phyloP scores from a whole-genome alignment of 2,329 filamentous ascomycete species.

The Penicillium sp. region DNA sequence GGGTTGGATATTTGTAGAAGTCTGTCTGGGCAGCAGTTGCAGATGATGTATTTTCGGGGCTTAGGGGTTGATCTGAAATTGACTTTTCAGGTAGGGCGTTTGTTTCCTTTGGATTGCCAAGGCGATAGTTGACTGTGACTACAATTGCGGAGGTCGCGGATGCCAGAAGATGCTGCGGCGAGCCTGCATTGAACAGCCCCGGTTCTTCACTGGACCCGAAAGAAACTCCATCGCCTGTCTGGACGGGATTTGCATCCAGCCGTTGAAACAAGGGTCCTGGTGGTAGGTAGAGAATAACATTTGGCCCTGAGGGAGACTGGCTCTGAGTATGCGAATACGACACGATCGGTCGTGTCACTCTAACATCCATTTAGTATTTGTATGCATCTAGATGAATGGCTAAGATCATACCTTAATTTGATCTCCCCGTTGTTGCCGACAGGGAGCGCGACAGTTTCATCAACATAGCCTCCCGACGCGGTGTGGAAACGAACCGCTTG shows the following conservation, averaged over 20 bases:
- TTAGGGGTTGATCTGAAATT: not conserved
- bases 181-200: not conserved
- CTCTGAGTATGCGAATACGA: not conserved
- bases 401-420: conserved; percentile 22
- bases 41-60: not conserved
- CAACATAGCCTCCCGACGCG: conserved; percentile 9
- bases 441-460: conserved; percentile 24
- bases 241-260: not conserved
- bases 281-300: conserved; percentile 39
- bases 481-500: conserved; percentile 8
- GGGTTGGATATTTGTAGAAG: conserved; percentile 33
- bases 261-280: conserved; percentile 31
- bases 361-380: conserved; percentile 6
- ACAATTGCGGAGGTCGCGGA: conserved; percentile 31
- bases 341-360: conserved; percentile 20
- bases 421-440: conserved; percentile 30
- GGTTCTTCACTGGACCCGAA: not conserved
- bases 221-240: not conserved
- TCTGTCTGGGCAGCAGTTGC: not conserved
- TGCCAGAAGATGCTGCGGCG: conserved; percentile 29
- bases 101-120: conserved; percentile 20
- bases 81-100: not conserved
- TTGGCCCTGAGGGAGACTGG: conserved; percentile 9
- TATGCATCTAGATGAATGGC: not conserved
- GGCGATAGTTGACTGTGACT: conserved; percentile 42